These are phyloP conservation scores for Trichoderma sp. DNA, from an alignment of 2,329 filamentous ascomycete genomes.

Conservation along the genomic window DNA sequence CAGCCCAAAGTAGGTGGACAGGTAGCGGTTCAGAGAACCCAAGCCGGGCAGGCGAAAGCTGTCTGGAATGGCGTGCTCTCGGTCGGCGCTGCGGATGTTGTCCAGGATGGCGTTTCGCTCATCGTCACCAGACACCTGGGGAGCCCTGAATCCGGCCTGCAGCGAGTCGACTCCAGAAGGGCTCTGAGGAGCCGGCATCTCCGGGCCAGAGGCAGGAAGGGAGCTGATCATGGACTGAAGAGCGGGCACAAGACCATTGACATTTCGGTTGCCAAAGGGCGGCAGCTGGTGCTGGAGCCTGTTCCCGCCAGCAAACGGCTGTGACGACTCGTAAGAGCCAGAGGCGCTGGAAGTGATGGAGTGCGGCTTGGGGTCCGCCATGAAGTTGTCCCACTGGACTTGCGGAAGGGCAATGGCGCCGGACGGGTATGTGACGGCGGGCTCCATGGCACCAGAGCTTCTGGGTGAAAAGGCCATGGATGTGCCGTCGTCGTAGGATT, in stretches of 20 bases:
- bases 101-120: slow-evolving; percentile 84
- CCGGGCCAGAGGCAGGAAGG: slow-evolving; percentile 66
- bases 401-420: slow-evolving; percentile 80
- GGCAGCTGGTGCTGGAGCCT: slow-evolving; percentile 64
- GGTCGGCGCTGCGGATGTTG: slow-evolving; percentile 79
- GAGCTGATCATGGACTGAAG: slow-evolving; percentile 74
- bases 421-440: slow-evolving; percentile 73
- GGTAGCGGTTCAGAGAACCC: slow-evolving; percentile 81
- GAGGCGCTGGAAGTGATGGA: slow-evolving; percentile 68
- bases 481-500: slow-evolving; percentile 57
- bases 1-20: slow-evolving; percentile 93
- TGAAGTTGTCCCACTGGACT: slow-evolving; percentile 89
- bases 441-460: slow-evolving; percentile 72
- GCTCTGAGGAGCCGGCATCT: slow-evolving; percentile 72
- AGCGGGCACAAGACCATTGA: slow-evolving; percentile 63
- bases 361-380: slow-evolving; percentile 75
- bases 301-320: slow-evolving; percentile 61
- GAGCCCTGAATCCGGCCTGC: slow-evolving; percentile 68
- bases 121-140: slow-evolving; percentile 81
- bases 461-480: slow-evolving; percentile 74
- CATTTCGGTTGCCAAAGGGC: slow-evolving; percentile 65
- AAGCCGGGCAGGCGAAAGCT: slow-evolving; percentile 86
- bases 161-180: slow-evolving; percentile 69
- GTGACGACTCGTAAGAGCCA: slow-evolving; percentile 68
- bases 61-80: slow-evolving; percentile 78